Conservation (phyloP, 805 yeast species). For the Starmerella potacharoeniae region DNA sequence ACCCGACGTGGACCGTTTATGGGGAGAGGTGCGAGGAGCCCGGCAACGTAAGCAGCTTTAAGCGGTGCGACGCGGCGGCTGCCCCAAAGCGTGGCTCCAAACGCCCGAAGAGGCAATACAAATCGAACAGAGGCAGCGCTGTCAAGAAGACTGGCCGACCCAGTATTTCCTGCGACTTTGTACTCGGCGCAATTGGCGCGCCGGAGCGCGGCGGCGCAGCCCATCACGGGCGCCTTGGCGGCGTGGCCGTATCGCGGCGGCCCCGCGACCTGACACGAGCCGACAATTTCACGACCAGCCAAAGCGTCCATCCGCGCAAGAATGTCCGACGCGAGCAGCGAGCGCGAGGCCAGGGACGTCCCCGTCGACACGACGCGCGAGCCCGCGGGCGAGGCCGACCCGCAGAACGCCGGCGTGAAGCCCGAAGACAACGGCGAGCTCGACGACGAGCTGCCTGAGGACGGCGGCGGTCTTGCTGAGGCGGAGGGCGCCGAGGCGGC, state of each 20-base stretch:
- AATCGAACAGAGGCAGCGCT: too few species aligned
- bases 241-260: neutral
- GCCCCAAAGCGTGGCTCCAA: too few species aligned
- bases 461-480: neutral
- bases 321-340: neutral
- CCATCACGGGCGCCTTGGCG: too few species aligned
- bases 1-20: neutral
- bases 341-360: neutral
- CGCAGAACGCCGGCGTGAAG: neutral
- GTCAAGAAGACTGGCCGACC: too few species aligned
- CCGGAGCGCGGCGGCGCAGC: too few species aligned
- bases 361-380: conserved; percentile 4
- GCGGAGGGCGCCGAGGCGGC: conserved; percentile 9
- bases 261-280: neutral
- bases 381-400: neutral
- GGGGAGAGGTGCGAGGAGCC: too few species aligned
- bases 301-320: neutral
- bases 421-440: neutral
- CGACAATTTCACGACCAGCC: neutral
- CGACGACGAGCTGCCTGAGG: conserved; percentile 20
- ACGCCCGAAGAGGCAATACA: too few species aligned
- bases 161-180: too few species aligned
- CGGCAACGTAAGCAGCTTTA: too few species aligned
- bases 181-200: too few species aligned
- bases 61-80: too few species aligned